Conservation (phyloP, 345 rosid genomes). For the Rhizophora apiculata region DNA sequence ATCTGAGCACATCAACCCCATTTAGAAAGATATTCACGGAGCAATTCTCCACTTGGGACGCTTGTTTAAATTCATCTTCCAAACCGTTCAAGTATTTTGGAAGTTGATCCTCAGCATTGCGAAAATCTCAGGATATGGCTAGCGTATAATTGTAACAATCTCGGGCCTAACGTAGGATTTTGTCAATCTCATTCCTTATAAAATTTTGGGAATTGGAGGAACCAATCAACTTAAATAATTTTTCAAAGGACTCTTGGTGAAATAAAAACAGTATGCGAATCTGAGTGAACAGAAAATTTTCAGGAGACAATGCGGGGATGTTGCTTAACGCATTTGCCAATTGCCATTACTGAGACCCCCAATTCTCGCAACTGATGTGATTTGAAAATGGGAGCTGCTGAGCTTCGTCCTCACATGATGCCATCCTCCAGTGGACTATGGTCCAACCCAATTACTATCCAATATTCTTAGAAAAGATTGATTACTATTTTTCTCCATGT, state of each 20-base stretch:
- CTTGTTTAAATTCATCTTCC: too few relatives aligned
- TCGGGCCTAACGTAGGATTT: conserved; percentile 27
- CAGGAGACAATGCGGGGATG: conserved; percentile 43
- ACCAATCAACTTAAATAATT: conserved; percentile 4
- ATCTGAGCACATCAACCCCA: too few relatives aligned
- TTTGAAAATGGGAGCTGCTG: conserved; percentile 4
- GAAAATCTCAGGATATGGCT: neutral
- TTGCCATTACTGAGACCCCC: conserved; percentile 28
- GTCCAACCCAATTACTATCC: conserved; percentile 16
- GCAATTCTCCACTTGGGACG: too few relatives aligned
- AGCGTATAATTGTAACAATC: neutral
- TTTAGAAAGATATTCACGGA: too few relatives aligned
- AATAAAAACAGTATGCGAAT: neutral
- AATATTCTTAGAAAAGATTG: too few relatives aligned
- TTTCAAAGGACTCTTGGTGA: neutral
- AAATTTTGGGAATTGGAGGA: conserved; percentile 10
- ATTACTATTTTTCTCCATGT: too few relatives aligned
- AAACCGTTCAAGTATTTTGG: too few relatives aligned
- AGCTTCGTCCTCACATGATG: conserved; percentile 33
- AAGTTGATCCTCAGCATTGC: neutral
- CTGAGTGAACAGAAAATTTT: conserved; percentile 20
- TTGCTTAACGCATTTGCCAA: conserved; percentile 57
- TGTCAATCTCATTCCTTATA: conserved; percentile 25
- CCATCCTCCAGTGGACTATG: conserved; percentile 25
- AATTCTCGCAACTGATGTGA: conserved; percentile 27